phyloP scores from a whole-genome alignment of 2,329 filamentous ascomycete species.

The Hymenoscyphus fraxineus region DNA sequence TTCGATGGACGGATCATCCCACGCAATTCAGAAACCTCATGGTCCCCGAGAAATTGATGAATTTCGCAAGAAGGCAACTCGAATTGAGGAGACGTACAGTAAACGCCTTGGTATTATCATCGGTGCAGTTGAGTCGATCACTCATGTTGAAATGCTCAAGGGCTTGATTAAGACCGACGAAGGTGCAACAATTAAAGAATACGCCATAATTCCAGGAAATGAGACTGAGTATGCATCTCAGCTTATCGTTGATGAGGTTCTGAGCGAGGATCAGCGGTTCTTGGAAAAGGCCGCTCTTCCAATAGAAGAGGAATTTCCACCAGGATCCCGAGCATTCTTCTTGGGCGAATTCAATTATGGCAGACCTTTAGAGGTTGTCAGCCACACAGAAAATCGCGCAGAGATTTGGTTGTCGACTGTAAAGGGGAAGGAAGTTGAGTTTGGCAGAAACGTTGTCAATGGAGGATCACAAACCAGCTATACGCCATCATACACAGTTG shows the following conservation, averaged over 20 bases:
- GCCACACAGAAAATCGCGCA: conserved; percentile 70
- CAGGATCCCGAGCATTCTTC: conserved; percentile 82
- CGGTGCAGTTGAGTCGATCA: conserved; percentile 79
- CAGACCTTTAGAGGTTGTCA: conserved; percentile 76
- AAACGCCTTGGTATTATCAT: conserved; percentile 87
- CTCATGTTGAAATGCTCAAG: conserved; percentile 91
- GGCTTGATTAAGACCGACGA: conserved; percentile 87
- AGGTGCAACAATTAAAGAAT: conserved; percentile 89
- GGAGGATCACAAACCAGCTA: conserved; percentile 70
- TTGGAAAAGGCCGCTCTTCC: conserved; percentile 84
- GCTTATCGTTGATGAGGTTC: conserved; percentile 81
- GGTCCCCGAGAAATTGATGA: conserved; percentile 71
- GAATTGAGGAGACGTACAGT: conserved; percentile 83
- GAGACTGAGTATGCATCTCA: conserved; percentile 91
- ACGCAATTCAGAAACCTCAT: conserved; percentile 68
- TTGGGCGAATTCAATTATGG: conserved; percentile 91
- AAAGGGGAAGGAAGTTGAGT: conserved; percentile 73
- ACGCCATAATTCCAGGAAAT: conserved; percentile 77
- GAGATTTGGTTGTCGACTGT: conserved; percentile 73
- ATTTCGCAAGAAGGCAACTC: conserved; percentile 78
- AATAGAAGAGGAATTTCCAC: conserved; percentile 86
- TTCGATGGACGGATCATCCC: conserved; percentile 56
- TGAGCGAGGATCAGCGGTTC: conserved; percentile 90
- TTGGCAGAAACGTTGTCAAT: conserved; percentile 69
- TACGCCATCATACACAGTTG: conserved; percentile 82